Evolutionary conservation across 2,329 filamentous ascomycete species (phyloP), one percentile per base, ranked within the genome.

Genomic region (Gnomoniopsis sp.): DNA sequence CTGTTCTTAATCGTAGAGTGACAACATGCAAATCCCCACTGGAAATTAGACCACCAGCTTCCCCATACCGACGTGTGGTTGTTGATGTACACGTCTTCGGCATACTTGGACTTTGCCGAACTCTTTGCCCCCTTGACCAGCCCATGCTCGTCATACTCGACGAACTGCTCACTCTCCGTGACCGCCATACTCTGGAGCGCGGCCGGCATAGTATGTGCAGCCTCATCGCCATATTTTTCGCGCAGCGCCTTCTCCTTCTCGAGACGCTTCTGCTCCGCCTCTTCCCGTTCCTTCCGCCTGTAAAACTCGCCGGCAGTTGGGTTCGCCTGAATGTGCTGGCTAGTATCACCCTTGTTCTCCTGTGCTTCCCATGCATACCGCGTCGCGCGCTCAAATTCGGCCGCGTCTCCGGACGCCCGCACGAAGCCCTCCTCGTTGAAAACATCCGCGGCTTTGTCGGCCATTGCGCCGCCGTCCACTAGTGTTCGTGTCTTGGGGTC

Each of bases 1-100:
- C 92, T 96, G 74, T 99, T 98, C 76, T 96, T 97, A 63, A 96
- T 85, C 22, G 87, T 88, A 0, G 92, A 96, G 71, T 96, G 92
- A 77, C 95, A 99, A 73, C 95, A 99, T 22, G 90, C 84, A 73
- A 96, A 99, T 1, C 95, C 95, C 95, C 95, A 99, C 73, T 88
- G 84, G 76, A 97, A 98, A 69, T 91, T 87, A 55, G 87, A 85
- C 95, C 95, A 99, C 95, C 95, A 99, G 68, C 92, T 96, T 51
- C 95, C 95, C 90, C 92, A 99, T 3, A 96, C 88, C 0, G 89
- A 88, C 3, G 86, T 91, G 75, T 99, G 95, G 69, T 99, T 99
- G 77, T 96, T 93, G 71, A 89, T 83, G 55, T 89, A 77, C 0
- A 97, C 81, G 68, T 99, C 91, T 70, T 99, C 95, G 4, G 87